Evolutionary conservation across 768 basidiomycete species (phyloP).

Genomic region (Podaxis mareebaensis): DNA sequence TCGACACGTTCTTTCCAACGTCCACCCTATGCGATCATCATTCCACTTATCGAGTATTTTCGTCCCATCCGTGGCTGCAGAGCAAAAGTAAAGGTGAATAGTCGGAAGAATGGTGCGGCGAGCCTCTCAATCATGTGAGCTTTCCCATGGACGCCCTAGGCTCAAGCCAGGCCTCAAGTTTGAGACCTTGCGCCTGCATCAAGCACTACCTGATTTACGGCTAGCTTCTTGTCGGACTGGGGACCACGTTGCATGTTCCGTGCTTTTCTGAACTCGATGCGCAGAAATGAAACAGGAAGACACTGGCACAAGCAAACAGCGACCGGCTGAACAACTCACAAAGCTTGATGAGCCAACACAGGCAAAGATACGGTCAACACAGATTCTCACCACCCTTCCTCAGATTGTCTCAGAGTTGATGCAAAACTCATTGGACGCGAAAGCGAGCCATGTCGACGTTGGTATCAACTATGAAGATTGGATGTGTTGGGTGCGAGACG

Average conservation of each 20-base stretch:
- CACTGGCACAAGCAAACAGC: neutral
- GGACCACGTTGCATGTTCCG: neutral
- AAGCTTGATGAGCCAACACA: constrained; percentile 64
- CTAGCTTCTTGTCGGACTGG: neutral
- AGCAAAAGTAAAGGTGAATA: no score
- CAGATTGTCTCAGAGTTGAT: constrained; percentile 83
- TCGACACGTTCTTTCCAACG: no score
- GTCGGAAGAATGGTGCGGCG: no score
- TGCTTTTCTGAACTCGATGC: neutral
- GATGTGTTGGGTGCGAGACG: constrained; percentile 84
- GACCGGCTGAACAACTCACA: constrained; percentile 28
- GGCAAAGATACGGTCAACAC: constrained; percentile 74
- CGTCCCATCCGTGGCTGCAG: no score
- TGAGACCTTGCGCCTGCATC: neutral
- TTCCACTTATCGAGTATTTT: no score
- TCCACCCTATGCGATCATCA: no score
- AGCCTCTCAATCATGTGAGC: neutral
- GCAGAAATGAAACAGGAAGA: neutral
- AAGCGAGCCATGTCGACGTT: constrained; percentile 65
- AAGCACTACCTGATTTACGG: neutral
- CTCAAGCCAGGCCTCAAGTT: neutral
- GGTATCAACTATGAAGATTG: constrained; percentile 76
- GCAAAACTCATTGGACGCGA: constrained; percentile 89
- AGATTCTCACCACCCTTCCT: constrained; percentile 80
- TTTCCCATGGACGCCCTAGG: neutral